phyloP scores from a whole-genome alignment of 2,329 filamentous ascomycete species.

The Ophiostoma tasmaniense region DNA sequence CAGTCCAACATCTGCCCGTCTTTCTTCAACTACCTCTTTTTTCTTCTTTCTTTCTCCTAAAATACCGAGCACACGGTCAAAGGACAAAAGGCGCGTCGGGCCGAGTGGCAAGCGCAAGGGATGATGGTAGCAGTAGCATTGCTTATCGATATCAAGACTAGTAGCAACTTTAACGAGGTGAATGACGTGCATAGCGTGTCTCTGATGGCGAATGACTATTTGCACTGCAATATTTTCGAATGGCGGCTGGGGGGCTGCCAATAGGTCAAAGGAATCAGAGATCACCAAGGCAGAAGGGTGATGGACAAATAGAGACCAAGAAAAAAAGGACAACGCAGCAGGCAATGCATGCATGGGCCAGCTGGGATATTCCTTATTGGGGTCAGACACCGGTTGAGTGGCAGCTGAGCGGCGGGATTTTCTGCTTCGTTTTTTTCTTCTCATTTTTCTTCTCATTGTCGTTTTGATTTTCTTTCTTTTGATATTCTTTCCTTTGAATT shows the following conservation, averaged over 20 bases:
- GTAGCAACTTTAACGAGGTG: neutral
- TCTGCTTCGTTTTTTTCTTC: too few species aligned
- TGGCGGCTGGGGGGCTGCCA: neutral
- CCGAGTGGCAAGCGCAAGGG: slow-evolving; percentile 1
- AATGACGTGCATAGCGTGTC: neutral
- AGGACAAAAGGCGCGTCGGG: neutral
- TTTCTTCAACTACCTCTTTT: neutral
- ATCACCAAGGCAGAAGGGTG: too few species aligned
- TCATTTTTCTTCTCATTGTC: neutral
- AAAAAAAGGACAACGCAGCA: neutral
- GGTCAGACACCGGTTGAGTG: neutral
- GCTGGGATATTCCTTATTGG: neutral
- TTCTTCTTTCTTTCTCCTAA: neutral
- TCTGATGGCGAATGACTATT: neutral
- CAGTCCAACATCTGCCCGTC: too few species aligned
- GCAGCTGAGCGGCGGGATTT: too few species aligned
- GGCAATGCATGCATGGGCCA: neutral
- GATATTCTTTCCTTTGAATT: neutral
- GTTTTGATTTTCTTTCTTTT: neutral
- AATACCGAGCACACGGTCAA: neutral
- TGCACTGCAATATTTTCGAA: neutral
- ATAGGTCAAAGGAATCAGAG: too few species aligned
- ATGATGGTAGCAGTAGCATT: neutral
- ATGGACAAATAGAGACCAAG: neutral
- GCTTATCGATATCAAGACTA: neutral